These are phyloP conservation scores for Ophiostoma tasmaniense DNA, from an alignment of 2,329 filamentous ascomycete genomes.

Conservation along the genomic window DNA sequence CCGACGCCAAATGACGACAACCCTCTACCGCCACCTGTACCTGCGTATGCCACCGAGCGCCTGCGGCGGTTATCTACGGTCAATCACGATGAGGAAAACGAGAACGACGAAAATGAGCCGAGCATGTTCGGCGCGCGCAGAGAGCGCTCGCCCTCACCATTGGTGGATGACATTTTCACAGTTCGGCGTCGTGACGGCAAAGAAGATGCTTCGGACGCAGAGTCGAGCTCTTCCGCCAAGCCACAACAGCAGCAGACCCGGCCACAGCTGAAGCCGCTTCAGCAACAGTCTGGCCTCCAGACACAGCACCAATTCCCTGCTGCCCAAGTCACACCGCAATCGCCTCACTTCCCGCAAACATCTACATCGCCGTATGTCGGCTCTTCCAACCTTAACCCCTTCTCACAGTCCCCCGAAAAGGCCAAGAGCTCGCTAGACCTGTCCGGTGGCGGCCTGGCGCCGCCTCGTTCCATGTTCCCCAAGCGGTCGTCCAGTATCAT, in stretches of 20 bases:
- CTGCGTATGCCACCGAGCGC: conserved; percentile 36
- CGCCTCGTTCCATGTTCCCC: conserved; percentile 41
- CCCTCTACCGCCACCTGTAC: conserved; percentile 36
- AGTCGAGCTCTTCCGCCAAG: conserved; percentile 6
- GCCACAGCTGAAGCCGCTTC: neutral
- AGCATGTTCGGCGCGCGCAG: conserved; percentile 45
- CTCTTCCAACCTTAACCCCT: conserved; percentile 17
- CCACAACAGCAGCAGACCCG: neutral
- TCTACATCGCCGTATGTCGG: conserved; percentile 30
- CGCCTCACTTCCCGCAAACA: conserved; percentile 8
- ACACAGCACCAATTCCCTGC: neutral
- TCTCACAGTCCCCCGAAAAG: conserved; percentile 37
- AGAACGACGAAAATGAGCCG: conserved; percentile 30
- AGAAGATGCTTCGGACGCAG: neutral
- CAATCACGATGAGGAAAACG: conserved; percentile 23
- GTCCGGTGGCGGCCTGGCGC: conserved; percentile 36
- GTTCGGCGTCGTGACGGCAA: neutral
- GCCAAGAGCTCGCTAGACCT: conserved; percentile 41
- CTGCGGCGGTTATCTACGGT: conserved; percentile 17
- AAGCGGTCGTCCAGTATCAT: conserved; percentile 52
- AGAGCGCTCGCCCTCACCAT: conserved; percentile 49
- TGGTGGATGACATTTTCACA: conserved; percentile 24
- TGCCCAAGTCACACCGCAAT: conserved; percentile 1
- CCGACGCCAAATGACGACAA: conserved; percentile 37
- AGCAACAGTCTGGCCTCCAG: neutral